Conservation (phyloP, 225 moss, liverwort and hornwort genomes). For the Marchantia paleacea region DNA sequence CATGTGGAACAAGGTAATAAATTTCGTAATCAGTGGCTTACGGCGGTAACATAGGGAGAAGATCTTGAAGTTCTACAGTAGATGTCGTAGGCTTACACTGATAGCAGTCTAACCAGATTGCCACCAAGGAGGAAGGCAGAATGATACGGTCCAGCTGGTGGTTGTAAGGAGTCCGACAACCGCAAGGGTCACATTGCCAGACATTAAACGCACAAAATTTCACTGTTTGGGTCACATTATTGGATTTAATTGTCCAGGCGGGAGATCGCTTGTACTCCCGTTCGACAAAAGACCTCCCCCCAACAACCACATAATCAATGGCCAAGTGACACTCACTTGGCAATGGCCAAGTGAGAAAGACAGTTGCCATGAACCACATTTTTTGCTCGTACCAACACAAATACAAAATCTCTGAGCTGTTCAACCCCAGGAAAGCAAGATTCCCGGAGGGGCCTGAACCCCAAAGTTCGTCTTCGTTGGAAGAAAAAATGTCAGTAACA, state of each 20-base stretch:
- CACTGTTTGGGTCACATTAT: too few relatives aligned
- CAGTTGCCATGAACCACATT: neutral
- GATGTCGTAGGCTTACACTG: too few relatives aligned
- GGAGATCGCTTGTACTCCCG: neutral
- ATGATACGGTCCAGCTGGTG: too few relatives aligned
- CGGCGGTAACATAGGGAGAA: too few relatives aligned
- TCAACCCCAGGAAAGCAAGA: neutral
- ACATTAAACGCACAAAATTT: too few relatives aligned
- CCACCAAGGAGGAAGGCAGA: too few relatives aligned
- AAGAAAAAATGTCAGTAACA: slow-evolving; percentile 10
- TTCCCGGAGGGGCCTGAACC: neutral
- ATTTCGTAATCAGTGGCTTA: too few relatives aligned
- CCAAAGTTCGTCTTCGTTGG: neutral
- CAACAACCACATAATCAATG: neutral
- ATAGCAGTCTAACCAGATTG: too few relatives aligned
- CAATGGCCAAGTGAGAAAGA: neutral
- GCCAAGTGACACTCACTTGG: neutral
- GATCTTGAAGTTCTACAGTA: too few relatives aligned
- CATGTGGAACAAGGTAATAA: too few relatives aligned
- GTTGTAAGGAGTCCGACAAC: too few relatives aligned
- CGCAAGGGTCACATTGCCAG: too few relatives aligned
- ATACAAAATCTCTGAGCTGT: slow-evolving; percentile 4
- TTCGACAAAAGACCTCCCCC: neutral
- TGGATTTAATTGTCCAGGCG: neutral
- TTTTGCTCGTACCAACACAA: neutral